Evolutionary conservation across 225 moss, liverwort and hornwort genomes (phyloP).

Genomic region (Physcomitrium patens): DNA sequence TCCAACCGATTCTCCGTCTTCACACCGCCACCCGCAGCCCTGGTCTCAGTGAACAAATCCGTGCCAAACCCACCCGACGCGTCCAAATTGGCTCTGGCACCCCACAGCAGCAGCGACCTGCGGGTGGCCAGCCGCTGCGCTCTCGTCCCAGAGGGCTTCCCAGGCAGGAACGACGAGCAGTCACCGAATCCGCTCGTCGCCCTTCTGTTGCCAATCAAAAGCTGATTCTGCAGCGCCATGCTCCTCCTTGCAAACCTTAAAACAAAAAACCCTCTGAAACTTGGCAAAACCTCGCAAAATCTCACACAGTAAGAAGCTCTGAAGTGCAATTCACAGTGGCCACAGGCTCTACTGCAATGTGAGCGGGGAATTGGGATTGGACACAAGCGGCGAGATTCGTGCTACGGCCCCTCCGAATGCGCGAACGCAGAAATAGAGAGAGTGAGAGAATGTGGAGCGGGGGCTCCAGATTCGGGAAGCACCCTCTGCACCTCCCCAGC

Average conservation of each 20-base stretch:
- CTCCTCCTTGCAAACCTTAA: not conserved
- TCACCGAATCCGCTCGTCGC: slow-evolving; percentile 28
- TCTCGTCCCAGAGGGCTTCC: slow-evolving; percentile 43
- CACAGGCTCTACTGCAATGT: too few species aligned
- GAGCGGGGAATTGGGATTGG: too few species aligned
- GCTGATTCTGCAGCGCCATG: slow-evolving; percentile 49
- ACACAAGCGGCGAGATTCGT: too few species aligned
- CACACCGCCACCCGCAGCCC: slow-evolving; percentile 24
- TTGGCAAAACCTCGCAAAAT: not conserved
- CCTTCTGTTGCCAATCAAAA: slow-evolving; percentile 26
- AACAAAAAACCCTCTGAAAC: not conserved
- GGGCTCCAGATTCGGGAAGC: too few species aligned
- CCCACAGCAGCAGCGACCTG: slow-evolving; percentile 55
- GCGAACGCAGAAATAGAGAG: too few species aligned
- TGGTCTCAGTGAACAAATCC: slow-evolving; percentile 40
- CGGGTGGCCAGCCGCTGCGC: slow-evolving; percentile 55
- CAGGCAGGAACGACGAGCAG: slow-evolving; percentile 36
- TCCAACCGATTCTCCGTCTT: slow-evolving; percentile 35
- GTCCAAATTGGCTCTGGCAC: slow-evolving; percentile 45
- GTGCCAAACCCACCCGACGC: slow-evolving; percentile 23
- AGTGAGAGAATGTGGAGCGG: too few species aligned
- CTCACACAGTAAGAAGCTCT: not conserved
- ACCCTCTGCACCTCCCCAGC: too few species aligned
- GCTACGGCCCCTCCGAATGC: too few species aligned
- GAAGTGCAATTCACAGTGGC: not conserved